phyloP scores from a whole-genome alignment of 1,139 yeast species.

The Kurtzmaniella quercitrusa region DNA sequence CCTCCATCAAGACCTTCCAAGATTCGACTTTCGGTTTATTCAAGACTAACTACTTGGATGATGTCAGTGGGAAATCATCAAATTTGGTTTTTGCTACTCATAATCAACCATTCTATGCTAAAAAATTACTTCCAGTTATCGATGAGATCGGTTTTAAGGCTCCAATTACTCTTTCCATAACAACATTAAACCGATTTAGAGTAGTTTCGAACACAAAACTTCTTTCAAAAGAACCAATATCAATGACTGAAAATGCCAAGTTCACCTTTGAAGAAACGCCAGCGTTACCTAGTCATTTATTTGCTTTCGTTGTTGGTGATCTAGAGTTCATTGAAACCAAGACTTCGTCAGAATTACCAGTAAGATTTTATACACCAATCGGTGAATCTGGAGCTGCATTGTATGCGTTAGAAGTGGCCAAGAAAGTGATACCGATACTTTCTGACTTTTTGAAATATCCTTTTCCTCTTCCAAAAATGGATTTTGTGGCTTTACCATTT shows the following conservation, averaged over 20 bases:
- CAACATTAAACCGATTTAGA: slow-evolving; percentile 39
- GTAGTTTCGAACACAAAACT: slow-evolving; percentile 48
- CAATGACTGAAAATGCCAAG: slow-evolving; percentile 19
- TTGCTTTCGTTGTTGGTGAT: slow-evolving; percentile 67
- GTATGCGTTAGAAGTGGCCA: slow-evolving; percentile 41
- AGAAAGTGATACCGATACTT: slow-evolving; percentile 43
- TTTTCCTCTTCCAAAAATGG: slow-evolving; percentile 61
- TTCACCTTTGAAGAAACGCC: slow-evolving; percentile 51
- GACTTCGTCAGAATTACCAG: slow-evolving; percentile 29
- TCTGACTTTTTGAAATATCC: slow-evolving; percentile 35
- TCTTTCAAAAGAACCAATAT: slow-evolving; percentile 15
- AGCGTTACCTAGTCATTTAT: slow-evolving; percentile 55
- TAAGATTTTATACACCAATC: slow-evolving; percentile 52
- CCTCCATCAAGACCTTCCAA: slow-evolving; percentile 48
- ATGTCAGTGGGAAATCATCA: slow-evolving; percentile 40
- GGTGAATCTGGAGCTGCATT: slow-evolving; percentile 46
- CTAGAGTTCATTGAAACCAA: slow-evolving; percentile 45
- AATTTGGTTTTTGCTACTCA: slow-evolving; percentile 62
- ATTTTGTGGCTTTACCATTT: slow-evolving; percentile 63
- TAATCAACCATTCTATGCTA: slow-evolving; percentile 63
- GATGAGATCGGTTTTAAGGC: slow-evolving; percentile 60
- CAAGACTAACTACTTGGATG: slow-evolving; percentile 58
- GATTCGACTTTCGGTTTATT: slow-evolving; percentile 65
- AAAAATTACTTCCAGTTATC: slow-evolving; percentile 58
- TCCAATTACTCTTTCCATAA: slow-evolving; percentile 44